Evolutionary conservation across 345 rosid genomes (phyloP), one percentile per base, ranked within the genome.

Genomic region (Gossypium ekmanianum): DNA sequence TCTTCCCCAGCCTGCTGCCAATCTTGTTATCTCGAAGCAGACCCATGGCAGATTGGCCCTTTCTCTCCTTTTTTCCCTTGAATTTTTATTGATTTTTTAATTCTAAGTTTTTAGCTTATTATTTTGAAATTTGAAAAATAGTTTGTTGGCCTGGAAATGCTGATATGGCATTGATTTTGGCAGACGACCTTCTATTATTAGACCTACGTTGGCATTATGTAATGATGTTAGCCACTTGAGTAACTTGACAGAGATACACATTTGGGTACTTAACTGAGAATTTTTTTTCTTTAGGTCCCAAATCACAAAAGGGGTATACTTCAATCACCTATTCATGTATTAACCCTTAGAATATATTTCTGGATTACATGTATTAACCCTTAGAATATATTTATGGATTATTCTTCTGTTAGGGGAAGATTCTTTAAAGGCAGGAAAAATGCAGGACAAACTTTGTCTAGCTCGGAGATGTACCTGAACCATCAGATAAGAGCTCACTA

Each of bases 381-480:
- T n/a, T 45, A 45, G 24, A 47, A 45, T 47, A 45, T 67, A 34
- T 22, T 64, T 41, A 3, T 0, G 20, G 17, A 39, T 61, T 43
- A 65, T 57, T 64, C 74, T 41, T 65, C 54, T 72, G 6, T 75
- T 64, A 84, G 92, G 87, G 95, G 87, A 74, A 85, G 85, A 85
- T 75, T 85, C 71, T 62, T 34, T 5, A 91, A 91, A 80, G 77
- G 77, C 69, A 87, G 80, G 87, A 93, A 87, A 77, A 81, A 77
- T 83, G 61, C 79, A 54, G 92, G 84, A 73, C 73, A 83, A n/a
- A 68, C 87, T 59, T 77, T 86, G 61, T 76, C 93, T 58, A 82
- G 79, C 80, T 76, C 84, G 79, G 94, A 84, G 83, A 81, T 87
- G 80, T 88, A 79, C 79, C 73, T 83, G 81, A 88, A 75, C 76